phyloP scores from a whole-genome alignment of 2,329 filamentous ascomycete genomes.

The Ascochyta clinopodiicola region DNA sequence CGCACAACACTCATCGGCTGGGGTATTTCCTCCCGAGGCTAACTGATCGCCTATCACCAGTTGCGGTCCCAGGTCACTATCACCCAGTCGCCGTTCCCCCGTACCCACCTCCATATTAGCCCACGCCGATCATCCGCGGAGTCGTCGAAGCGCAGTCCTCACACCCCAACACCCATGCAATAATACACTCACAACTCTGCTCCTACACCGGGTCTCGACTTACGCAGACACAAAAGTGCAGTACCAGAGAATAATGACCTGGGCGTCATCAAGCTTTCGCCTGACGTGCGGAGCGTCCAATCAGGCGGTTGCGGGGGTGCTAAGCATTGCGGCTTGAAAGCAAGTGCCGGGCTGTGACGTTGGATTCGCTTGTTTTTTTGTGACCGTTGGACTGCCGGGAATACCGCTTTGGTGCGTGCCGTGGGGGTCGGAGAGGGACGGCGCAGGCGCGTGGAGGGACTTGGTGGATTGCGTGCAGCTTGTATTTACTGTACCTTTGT shows the following conservation, averaged over 20 bases:
- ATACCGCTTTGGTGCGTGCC: slow-evolving; percentile 1
- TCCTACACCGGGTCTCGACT: too few species aligned
- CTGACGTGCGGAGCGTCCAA: slow-evolving; percentile 16
- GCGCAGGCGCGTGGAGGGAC: too few species aligned
- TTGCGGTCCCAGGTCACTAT: slow-evolving; percentile 1
- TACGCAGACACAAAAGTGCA: too few species aligned
- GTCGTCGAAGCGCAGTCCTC: too few species aligned
- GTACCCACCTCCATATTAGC: slow-evolving; percentile 23
- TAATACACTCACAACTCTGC: too few species aligned
- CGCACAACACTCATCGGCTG: slow-evolving; percentile 8
- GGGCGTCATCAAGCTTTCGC: slow-evolving; percentile 8
- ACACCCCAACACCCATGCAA: too few species aligned
- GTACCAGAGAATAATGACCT: too few species aligned
- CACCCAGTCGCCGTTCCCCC: slow-evolving; percentile 3
- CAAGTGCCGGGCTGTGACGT: slow-evolving; percentile 18
- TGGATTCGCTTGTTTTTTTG: slow-evolving; percentile 6
- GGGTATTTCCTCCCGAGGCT: slow-evolving; percentile 20
- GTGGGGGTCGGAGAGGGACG: not conserved
- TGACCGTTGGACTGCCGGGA: slow-evolving; percentile 1
- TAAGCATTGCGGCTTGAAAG: slow-evolving; percentile 17
- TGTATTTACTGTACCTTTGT: not conserved
- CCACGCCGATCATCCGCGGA: slow-evolving; percentile 16
- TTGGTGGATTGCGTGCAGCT: not conserved
- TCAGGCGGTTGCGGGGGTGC: slow-evolving; percentile 12
- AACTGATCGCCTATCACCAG: slow-evolving; percentile 18